phyloP scores from a whole-genome alignment of 306 rosid genomes.

The Carpinus fangiana region DNA sequence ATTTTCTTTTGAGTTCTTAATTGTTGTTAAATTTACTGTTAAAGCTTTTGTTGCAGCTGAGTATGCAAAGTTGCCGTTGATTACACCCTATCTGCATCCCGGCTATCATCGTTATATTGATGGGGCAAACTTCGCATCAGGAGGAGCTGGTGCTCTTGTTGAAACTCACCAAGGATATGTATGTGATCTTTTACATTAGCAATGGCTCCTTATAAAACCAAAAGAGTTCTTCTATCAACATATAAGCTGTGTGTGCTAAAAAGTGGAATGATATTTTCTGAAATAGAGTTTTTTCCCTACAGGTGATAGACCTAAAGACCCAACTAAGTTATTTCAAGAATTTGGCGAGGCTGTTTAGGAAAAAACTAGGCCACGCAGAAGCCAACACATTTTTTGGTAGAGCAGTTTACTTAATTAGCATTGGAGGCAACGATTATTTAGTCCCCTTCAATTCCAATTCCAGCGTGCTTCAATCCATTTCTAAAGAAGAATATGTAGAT shows the following conservation, averaged over 20 bases:
- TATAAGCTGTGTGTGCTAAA: no score
- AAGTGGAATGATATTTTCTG: neutral
- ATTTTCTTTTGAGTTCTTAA: neutral
- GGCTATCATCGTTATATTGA: conserved; percentile 25
- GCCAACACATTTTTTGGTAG: conserved; percentile 33
- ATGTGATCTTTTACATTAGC: neutral
- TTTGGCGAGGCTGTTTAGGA: conserved; percentile 25
- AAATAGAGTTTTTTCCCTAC: neutral
- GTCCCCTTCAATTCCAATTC: conserved; percentile 3
- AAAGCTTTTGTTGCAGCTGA: conserved; percentile 45
- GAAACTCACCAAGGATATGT: conserved; percentile 51
- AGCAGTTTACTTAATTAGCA: conserved; percentile 34
- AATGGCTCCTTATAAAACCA: neutral
- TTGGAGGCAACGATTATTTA: conserved; percentile 42
- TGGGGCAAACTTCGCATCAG: conserved; percentile 74
- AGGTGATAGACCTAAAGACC: conserved; percentile 30
- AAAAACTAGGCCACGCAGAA: conserved; percentile 33
- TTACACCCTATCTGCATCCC: conserved; percentile 52
- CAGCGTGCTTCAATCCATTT: neutral
- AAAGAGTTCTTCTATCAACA: neutral
- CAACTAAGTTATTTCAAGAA: conserved; percentile 47
- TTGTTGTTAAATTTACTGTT: neutral
- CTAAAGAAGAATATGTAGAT: conserved; percentile 16
- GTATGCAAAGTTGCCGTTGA: conserved; percentile 49
- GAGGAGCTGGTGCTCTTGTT: conserved; percentile 64